Evolutionary conservation across 2,329 filamentous ascomycete species (phyloP).

Genomic region (Alternaria sp.): DNA sequence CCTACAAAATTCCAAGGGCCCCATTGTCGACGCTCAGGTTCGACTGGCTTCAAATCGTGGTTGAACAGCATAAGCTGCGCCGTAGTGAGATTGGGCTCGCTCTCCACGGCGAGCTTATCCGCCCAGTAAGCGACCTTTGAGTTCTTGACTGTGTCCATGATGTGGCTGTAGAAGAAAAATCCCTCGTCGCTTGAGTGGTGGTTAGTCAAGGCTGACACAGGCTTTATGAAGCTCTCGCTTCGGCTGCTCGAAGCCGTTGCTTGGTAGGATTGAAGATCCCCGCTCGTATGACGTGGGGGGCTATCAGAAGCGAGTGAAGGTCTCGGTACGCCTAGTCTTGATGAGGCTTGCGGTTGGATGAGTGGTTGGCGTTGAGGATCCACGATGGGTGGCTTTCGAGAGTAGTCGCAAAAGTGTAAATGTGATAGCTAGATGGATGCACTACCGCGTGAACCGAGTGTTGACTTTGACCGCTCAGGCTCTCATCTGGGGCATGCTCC

Average conservation of each 20-base stretch:
- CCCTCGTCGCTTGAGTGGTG: constrained; percentile 29
- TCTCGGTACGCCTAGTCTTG: constrained; percentile 25
- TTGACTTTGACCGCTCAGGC: constrained; percentile 4
- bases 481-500: constrained; percentile 14
- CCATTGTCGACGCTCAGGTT: constrained; percentile 82
- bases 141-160: constrained; percentile 55
- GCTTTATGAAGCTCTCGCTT: constrained; percentile 33
- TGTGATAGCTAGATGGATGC: neutral
- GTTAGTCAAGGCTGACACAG: constrained; percentile 25
- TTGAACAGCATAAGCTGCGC: constrained; percentile 89
- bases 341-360: constrained; percentile 26
- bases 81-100: constrained; percentile 78
- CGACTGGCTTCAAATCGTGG: constrained; percentile 78
- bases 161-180: constrained; percentile 19
- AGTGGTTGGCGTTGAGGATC: constrained; percentile 40
- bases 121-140: constrained; percentile 53
- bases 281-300: constrained; percentile 44
- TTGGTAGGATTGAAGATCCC: constrained; percentile 35
- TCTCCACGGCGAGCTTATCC: constrained; percentile 73
- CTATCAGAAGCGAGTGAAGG: constrained; percentile 26
- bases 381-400: constrained; percentile 22
- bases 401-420: constrained; percentile 1
- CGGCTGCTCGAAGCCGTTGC: constrained; percentile 30
- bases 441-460: constrained; percentile 1
- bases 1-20: constrained; percentile 86